Evolutionary conservation across 2,329 filamentous ascomycete genomes (phyloP).

Genomic region (Colletotrichum abscissum): DNA sequence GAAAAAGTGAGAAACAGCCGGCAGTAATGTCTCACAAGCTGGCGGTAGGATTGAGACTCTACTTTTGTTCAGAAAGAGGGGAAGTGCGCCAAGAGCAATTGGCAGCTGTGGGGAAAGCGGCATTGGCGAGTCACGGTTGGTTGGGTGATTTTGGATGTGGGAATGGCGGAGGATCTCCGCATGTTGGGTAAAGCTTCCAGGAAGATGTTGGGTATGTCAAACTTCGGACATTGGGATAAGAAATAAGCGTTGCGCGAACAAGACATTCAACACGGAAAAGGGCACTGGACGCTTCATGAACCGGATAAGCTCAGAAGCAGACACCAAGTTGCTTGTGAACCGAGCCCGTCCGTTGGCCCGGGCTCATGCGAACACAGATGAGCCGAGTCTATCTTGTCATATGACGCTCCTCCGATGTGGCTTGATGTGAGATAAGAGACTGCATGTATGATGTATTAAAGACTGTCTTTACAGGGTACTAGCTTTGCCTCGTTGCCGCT

Average conservation of each 20-base stretch:
- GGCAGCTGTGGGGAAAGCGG: constrained; percentile 21
- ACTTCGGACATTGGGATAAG: neutral
- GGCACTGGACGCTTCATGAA: neutral
- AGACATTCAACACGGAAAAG: neutral
- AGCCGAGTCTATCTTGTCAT: neutral
- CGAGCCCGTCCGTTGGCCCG: neutral
- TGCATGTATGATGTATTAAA: neutral
- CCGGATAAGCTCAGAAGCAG: neutral
- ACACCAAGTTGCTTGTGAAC: neutral
- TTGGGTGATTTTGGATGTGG: neutral
- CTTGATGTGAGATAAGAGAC: neutral
- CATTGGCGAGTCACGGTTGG: constrained; percentile 15
- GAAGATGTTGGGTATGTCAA: neutral
- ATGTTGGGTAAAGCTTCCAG: neutral
- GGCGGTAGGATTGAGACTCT: neutral
- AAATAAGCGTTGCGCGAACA: neutral
- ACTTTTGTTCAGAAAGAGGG: neutral
- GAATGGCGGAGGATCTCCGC: constrained; percentile 25
- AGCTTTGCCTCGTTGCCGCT: neutral
- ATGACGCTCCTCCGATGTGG: neutral
- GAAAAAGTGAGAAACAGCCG: neutral
- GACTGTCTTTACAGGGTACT: neutral
- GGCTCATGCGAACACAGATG: too few species aligned
- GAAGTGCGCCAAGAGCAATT: neutral
- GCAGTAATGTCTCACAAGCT: neutral